Evolutionary conservation across 2,329 filamentous ascomycete species (phyloP), one percentile per base, ranked within the genome.

Genomic region (Colletotrichum lindemuthianum): DNA sequence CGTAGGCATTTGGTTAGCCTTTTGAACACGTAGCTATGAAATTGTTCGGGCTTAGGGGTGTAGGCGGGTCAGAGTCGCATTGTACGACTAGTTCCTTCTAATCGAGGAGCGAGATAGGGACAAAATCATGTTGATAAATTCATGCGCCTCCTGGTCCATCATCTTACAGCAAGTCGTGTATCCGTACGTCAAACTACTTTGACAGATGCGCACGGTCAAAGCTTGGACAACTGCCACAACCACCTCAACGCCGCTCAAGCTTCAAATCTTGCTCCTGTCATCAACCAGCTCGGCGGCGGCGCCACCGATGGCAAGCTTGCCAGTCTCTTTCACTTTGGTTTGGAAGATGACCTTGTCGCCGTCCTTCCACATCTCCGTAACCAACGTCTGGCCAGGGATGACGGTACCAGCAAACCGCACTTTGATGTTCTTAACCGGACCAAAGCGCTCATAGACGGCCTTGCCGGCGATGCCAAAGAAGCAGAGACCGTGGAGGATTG

Each of bases 401-500:
- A 97, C 93, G 9, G 91, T 89, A 60, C 93, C 93, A 2, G 92
- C 92, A 76, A 97, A 97, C 68, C 93, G 85, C 32, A 96, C 93
- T 85, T 97, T 97, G 82, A 97, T 89, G 81, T 93, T 97, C 84
- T 91, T 92, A 81, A 91, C 93, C 50, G 86, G 80, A 4, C 96
- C 96, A 73, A 89, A 98, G 10, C 84, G 90, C 79, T 93, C 87
- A 76, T 94, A 91, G 43, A 99, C 88, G 65, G 95, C 93, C 85
- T 97, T 97, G 69, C 90, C 92, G 13, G 92, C 90, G 69, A 98
- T 88, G 70, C 96, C 96, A 73, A 99, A 95, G 76, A 90, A 96
- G 86, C 93, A 97, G 41, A 99, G 88, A n/a, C 96, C 96, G 82
- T 99, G 96, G 58, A 99, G 84, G 75, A 99, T 99, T 11, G 96